Base-by-base conservation (phyloP, 345 rosid species). In the Litchi chinensis region DNA sequence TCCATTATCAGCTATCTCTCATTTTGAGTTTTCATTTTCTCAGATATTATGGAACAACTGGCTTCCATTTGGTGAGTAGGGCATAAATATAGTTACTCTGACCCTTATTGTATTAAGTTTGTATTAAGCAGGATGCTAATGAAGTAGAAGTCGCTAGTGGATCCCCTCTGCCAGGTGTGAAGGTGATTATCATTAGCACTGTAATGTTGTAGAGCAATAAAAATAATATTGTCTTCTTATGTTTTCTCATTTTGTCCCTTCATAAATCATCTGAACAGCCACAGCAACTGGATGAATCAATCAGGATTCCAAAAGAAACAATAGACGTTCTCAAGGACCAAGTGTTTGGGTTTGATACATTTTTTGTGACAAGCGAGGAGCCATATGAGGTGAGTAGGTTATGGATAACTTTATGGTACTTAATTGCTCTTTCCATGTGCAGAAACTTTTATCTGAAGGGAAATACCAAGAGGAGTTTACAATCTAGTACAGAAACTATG, bases 121-220 rank as follows among this genome's bases (percentile, higher is more conserved):
- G 39, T 78, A 68, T 80, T 76, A 69, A 85, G 76, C 89, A 95
- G 99, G 97, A 81, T 26, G 81, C 50, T 68, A 89, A 88, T 19
- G 82, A 86, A 60, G n/a, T 87, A 69, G 88, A 92, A 88, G 87
- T 95, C 68, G 83, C 92, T 72, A 89, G 87, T 16, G 99, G 99
- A 52, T 93, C 96, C 57, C 99, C 99, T 80, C 89, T 95, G 75
- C 99, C 99, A 79, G 98, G 99, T 83, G 86, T 95, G 92, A 95
- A 93, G 92, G 99, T 95, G 88, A 90, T 85, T 77, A 83, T 85
- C 75, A 78, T 65, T 54, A 22, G 68, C 81, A 66, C 71, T 68
- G 6, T 65, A 52, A 68, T 26, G 21, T 75, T 82, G 80, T 46
- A n/a, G 54, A 80, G 77, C 48, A 37, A 46, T 82, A 8, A 41